Evolutionary conservation across 768 basidiomycete species (phyloP).

Genomic region (Gyrodon lividus): DNA sequence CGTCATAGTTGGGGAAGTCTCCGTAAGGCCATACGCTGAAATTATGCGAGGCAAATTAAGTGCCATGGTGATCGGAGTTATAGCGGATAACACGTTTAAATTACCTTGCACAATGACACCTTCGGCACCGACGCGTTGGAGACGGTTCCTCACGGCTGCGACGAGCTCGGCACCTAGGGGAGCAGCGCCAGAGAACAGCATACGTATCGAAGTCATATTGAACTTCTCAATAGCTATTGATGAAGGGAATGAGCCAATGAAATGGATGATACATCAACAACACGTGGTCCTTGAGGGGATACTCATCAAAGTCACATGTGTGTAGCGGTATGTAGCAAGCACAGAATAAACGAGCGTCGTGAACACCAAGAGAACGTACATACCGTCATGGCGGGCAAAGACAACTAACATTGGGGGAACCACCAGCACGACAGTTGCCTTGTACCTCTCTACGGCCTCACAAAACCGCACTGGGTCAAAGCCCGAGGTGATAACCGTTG

Average conservation of each 20-base stretch:
- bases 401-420: constrained; percentile 86
- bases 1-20: constrained; percentile 75
- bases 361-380: constrained; percentile 18
- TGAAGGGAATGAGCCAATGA: not conserved
- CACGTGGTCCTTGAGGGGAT: not conserved
- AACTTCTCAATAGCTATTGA: constrained; percentile 59
- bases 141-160: constrained; percentile 40
- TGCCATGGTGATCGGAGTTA: not conserved
- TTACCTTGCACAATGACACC: constrained; percentile 53
- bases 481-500: constrained; percentile 57
- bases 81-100: not conserved
- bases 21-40: constrained; percentile 75
- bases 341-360: not conserved
- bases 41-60: not conserved
- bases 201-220: constrained; percentile 57
- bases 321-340: not conserved
- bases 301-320: not conserved
- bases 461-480: constrained; percentile 76
- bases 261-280: not conserved
- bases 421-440: constrained; percentile 53
- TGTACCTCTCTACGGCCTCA: constrained; percentile 61
- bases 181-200: constrained; percentile 75
- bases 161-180: constrained; percentile 69
- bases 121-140: constrained; percentile 41
- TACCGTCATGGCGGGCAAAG: constrained; percentile 67